Evolutionary conservation across 1,139 yeast species (phyloP).

Genomic region (Nakaseomyces sp.): DNA sequence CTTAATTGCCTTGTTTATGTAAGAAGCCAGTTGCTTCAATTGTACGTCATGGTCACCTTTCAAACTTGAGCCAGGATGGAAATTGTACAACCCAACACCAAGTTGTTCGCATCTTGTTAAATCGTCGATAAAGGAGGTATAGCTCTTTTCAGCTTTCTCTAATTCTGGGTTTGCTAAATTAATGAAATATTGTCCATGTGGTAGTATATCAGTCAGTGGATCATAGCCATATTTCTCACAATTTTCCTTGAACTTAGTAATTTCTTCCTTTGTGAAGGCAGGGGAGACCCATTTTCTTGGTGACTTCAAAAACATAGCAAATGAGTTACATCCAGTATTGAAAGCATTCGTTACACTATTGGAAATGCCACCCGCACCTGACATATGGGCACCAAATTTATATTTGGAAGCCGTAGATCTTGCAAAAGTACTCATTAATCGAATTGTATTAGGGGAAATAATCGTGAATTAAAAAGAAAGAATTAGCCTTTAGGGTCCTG

Average conservation of each 20-base stretch:
- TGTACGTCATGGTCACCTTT: conserved; percentile 63
- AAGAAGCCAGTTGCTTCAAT: conserved; percentile 57
- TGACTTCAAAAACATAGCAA: conserved; percentile 83
- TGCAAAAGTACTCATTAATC: conserved; percentile 22
- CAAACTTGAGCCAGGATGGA: conserved; percentile 91
- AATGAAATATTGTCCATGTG: conserved; percentile 91
- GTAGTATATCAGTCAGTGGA: conserved; percentile 69
- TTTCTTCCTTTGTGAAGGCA: conserved; percentile 57
- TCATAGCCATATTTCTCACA: conserved; percentile 60
- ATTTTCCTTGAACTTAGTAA: conserved; percentile 49
- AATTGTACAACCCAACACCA: conserved; percentile 77
- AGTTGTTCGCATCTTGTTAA: conserved; percentile 75
- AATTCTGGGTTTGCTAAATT: conserved; percentile 85
- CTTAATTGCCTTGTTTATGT: conserved; percentile 67
- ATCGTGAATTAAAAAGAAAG: too few species aligned
- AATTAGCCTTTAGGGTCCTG: too few species aligned
- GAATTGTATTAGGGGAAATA: neutral
- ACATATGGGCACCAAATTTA: conserved; percentile 79
- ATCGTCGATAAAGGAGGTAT: conserved; percentile 78
- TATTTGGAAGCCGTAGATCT: conserved; percentile 33
- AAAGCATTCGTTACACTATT: conserved; percentile 69
- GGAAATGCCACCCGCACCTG: conserved; percentile 62
- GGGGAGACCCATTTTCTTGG: conserved; percentile 92
- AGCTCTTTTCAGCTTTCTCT: conserved; percentile 70
- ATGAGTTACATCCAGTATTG: conserved; percentile 71